These are phyloP conservation scores for Nothophaeocryptopus gaeumannii DNA, from an alignment of 2,329 filamentous ascomycete genomes.

Conservation along the genomic window DNA sequence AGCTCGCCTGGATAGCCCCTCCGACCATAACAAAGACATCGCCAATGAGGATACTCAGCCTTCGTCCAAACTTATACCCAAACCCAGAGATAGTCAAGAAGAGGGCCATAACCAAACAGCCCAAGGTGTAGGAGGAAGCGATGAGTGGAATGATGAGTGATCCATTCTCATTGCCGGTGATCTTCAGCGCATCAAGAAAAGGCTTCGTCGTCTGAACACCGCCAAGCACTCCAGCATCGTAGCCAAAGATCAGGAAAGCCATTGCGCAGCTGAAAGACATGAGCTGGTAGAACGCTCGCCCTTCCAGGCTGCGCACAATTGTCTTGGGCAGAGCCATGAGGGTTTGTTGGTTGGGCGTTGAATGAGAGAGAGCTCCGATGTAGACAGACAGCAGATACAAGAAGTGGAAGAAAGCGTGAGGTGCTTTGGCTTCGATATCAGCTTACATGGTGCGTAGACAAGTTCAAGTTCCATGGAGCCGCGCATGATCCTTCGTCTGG, in stretches of 20 bases:
- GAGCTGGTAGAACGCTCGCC: too few relatives aligned
- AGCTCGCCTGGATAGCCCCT: slow-evolving; percentile 35
- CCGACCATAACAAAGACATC: slow-evolving; percentile 50
- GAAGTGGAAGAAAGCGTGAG: too few relatives aligned
- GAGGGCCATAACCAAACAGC: slow-evolving; percentile 48
- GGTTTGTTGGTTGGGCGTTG: too few relatives aligned
- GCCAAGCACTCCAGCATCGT: slow-evolving; percentile 25
- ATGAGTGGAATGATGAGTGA: slow-evolving; percentile 25
- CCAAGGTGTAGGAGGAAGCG: slow-evolving; percentile 38
- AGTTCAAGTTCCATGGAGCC: too few relatives aligned
- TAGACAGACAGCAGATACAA: too few relatives aligned
- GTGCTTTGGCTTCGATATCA: too few relatives aligned
- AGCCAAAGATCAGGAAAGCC: slow-evolving; percentile 11
- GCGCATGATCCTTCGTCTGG: too few relatives aligned
- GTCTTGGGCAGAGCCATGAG: too few relatives aligned
- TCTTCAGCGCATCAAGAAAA: slow-evolving; percentile 24
- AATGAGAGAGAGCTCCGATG: too few relatives aligned
- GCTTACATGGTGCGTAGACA: too few relatives aligned
- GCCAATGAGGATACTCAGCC: slow-evolving; percentile 46
- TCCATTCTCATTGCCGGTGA: slow-evolving; percentile 19
- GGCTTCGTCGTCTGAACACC: slow-evolving; percentile 20
- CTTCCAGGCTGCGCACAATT: too few relatives aligned
- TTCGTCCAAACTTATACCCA: slow-evolving; percentile 49
- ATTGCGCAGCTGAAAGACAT: too few relatives aligned
- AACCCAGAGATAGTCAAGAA: slow-evolving; percentile 19